Evolutionary conservation across 2,329 filamentous ascomycete genomes (phyloP), one percentile per base, ranked within the genome.

Genomic region (Sclerotinia glacialis): DNA sequence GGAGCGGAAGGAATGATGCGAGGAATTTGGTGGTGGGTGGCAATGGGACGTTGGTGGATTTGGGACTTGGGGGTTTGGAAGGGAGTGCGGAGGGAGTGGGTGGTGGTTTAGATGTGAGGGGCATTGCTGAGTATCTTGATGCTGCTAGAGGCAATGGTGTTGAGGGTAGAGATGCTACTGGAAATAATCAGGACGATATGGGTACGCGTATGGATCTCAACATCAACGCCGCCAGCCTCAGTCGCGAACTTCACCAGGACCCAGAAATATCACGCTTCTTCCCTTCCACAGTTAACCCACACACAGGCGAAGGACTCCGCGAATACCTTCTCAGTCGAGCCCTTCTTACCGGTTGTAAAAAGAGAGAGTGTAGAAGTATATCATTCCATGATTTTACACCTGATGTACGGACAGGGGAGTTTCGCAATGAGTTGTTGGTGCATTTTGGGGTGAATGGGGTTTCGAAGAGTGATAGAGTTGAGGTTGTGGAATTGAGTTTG

Each of bases 371-470:
- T 26, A 68, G 60, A 4, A 72, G 69, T 49, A 71, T 76, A 14
- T 66, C 67, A 0, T 73, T 76, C 18, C 70, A 73, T 65, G 74
- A 76, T 67, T 70, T 73, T 14, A 74, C 71, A 8, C 71, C 71
- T 2, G 67, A 72, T 59, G 66, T 72, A 53, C 49, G 56, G n/a
- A 70, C 64, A 1, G 68, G 67, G 12, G 26, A 12, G 1, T 65
- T 65, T 59, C 60, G 55, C 3, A 73, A 73, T 53, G 42, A 67
- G 26, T 40, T 74, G 40, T 52, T 76, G 50, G 68, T 31, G 1
- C 69, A 73, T 66, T 73, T 71, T 59, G 67, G 49, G 1, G 63
- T 53, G 3, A 68, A 53, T 46, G 58, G 64, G 8, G 9, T 60
- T 9, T 47, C 21, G 3, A 47, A 64, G 5, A 14, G 63, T 23